A percentile compares a stretch with the other conserved stretches of the same genome.
phyloP scores from a whole-genome alignment of 2,329 filamentous ascomycete genomes.

The Daldinia sp. region DNA sequence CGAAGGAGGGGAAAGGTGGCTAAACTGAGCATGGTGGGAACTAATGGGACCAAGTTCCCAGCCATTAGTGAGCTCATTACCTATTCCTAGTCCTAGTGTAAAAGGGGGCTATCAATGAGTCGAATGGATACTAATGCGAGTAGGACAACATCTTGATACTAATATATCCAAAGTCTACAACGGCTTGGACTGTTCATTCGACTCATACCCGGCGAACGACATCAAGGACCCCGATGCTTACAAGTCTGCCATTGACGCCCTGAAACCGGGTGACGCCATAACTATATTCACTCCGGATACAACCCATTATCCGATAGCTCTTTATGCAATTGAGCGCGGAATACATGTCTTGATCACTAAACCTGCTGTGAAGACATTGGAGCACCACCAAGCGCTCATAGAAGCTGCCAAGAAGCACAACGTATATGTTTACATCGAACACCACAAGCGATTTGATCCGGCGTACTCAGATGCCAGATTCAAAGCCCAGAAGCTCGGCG shows the following conservation, averaged over 20 bases:
- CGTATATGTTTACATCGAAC: constrained; percentile 93
- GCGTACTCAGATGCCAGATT: constrained; percentile 89
- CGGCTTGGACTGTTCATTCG: constrained; percentile 85
- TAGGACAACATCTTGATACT: constrained; percentile 84
- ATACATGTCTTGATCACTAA: constrained; percentile 96
- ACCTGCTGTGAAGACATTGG: constrained; percentile 87
- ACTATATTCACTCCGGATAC: constrained; percentile 97
- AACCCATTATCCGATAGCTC: constrained; percentile 90
- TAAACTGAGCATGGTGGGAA: constrained; percentile 88
- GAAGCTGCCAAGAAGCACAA: constrained; percentile 77
- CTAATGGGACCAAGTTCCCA: constrained; percentile 89
- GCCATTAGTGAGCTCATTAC: constrained; percentile 77
- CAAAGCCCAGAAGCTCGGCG: constrained; percentile 80
- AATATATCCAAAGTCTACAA: constrained; percentile 94
- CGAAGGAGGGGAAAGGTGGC: constrained; percentile 89
- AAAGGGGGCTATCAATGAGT: constrained; percentile 3
- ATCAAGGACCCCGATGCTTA: constrained; percentile 82
- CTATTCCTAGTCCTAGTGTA: background rate
- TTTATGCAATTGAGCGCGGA: constrained; percentile 89
- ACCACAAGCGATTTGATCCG: constrained; percentile 96
- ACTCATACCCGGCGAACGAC: constrained; percentile 83
- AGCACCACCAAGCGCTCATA: constrained; percentile 82
- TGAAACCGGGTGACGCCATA: constrained; percentile 86
- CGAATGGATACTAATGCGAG: constrained; percentile 23
- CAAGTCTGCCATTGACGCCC: constrained; percentile 86